Base-by-base conservation (phyloP, 768 basidiomycete genomes). In the Tricholoma flavovirens region DNA sequence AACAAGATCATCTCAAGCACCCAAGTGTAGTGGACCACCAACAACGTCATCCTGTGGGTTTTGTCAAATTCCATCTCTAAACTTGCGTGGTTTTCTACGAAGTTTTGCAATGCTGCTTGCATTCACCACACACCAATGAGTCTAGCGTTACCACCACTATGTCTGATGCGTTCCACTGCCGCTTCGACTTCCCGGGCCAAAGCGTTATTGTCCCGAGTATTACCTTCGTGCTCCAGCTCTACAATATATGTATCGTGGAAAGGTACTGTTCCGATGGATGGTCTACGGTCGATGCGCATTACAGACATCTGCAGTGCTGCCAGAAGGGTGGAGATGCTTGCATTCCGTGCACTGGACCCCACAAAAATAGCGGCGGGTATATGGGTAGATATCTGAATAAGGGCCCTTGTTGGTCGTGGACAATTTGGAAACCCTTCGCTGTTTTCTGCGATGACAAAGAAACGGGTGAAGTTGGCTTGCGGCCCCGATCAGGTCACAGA, bases 381-480 rank as follows among this genome's bases (percentile, higher is more conserved):
- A 30, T 54, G 32, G 32, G 60, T 51, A 53, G 60, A 60, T 52
- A 75, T 53, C 24, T 69, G 69, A 42, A 76, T 51, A 3, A 77
- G 67, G 26, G 71, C 75, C 49, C 66, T 72, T 48, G 60, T 59
- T 35, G 54, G 53, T 32, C 55, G 24, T 46, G 45, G 52, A 46
- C 51, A 24, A 52, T 60, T 56, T 42, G 59, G 43, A 36, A 59
- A 7, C 53, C 36, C 9, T 3, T 74, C 64, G 33, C 62, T 63
- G 12, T 74, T 71, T 29, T 72, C 67, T 3, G 78, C 72, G 55
- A 88, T 60, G 46, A 88, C 70, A 61, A 81, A 87, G 70, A 90
- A 90, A 40, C 87, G 80, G 5, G 88, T 90, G 51, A 74, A 81
- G 60, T 90, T 89, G 17, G 68, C 88, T 89, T 66, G 21, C 32